Base-by-base conservation (phyloP, 371 early-diverging fungal species). In the Mucor mucedo region DNA sequence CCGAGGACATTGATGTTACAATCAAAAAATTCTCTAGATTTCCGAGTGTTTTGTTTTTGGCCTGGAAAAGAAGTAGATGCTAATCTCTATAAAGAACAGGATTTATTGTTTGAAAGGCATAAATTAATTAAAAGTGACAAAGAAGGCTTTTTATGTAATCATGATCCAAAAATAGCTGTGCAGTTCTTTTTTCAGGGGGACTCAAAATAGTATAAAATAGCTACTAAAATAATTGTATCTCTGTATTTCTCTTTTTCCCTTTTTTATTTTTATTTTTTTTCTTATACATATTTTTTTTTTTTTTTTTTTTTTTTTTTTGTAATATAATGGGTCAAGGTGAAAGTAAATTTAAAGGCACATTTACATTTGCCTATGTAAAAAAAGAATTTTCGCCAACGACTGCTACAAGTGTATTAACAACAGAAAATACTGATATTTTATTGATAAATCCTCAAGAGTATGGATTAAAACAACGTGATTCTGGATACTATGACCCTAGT, bases 271-370 rank as follows among this genome's bases (percentile, higher is more conserved):
- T 49, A 55, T 52, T 45, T 30, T 21, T 53, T 16, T 49, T 27
- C 29, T 41, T 32, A 29, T 41, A 30, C 42, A 16, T 27, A 41
- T 33, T 29, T 55, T 55, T 47, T 54, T 61, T 54, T 55, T 47
- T 54, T 61, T 54, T 45, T 38, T 35, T 62, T 52, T 53, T 44
- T 53, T 61, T 53, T 42, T 61, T 53, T 44, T 53, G 13, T 61
- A 44, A 29, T 35, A 55, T 48, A 39, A 66, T 66, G 67, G 67
- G 67, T 8, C 62, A 61, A 52, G 42, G 50, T 33, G 62, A 61
- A 52, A 66, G 62, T 32, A 60, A 60, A 52, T 42, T 66, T 21
- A 62, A 66, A 55, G 57, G 52, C 2, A 44, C 66, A 40, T 42
- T 56, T 32, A 42, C 45, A 33, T 66, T 66, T 56, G 67, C 57